Evolutionary conservation across 2,329 filamentous ascomycete species (phyloP), one percentile per base, ranked within the genome.

Genomic region (Epichloe sp.): DNA sequence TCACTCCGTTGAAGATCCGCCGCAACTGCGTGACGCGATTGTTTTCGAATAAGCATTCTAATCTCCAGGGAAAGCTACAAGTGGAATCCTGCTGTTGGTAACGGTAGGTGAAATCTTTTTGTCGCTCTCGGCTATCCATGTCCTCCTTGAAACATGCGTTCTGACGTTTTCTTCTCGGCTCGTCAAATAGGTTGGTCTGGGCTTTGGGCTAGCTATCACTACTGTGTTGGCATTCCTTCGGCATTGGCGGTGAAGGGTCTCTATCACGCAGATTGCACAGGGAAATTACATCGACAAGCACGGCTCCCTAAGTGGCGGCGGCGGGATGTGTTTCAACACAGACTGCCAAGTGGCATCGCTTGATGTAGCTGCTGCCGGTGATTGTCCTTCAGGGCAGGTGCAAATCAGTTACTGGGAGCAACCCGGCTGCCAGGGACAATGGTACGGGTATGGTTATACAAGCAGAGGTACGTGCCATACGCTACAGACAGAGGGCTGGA

Each of bases 391-490:
- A 5, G 42, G 41, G 3, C 48, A 50, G 21, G 41, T 50, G 3
- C 48, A 50, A 31, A 50, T 50, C 12, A 50, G 48, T n/a, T 50
- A 50, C n/a, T 44, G 48, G 48, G 19, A 45, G 21, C 26, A 50
- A 41, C 40, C 48, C 12, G 48, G 48, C 31, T 50, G 48, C 19
- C 11, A 23, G 5, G 41, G 48, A 4, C 44, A 50, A 26, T 50
- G 48, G 48, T 50, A 35, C 14, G 48, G 48, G 14, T 45, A 50
- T 37, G 41, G 34, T 26, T 50, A 50, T 41, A 44, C 48, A 12
- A 50, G 48, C 42, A 44, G 48, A 44, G 21, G n/a, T 38, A 44
- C n/a, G 0, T 50, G 35, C 26, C 23, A 26, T 5, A 15, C 11
- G 11, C 4, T 50, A 19, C 45, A 41, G 48, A 21, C 40, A 21